These are phyloP conservation scores for Thalassiosira hispida DNA, from an alignment of 352 stramenopile species.

Conservation along the genomic window DNA sequence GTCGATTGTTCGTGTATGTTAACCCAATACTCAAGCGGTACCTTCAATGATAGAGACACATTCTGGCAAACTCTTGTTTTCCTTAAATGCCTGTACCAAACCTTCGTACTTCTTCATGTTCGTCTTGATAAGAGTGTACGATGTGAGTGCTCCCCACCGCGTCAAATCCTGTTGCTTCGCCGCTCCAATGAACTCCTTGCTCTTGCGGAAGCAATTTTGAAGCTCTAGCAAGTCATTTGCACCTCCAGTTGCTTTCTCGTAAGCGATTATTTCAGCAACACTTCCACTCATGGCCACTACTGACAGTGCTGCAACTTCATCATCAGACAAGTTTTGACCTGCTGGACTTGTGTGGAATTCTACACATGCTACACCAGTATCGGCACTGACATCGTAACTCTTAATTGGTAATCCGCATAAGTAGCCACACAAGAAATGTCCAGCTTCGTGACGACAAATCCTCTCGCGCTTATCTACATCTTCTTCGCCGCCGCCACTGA, in stretches of 20 bases:
- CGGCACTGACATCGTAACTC: slow-evolving; percentile 53
- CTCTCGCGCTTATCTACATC: slow-evolving; percentile 48
- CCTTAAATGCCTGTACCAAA: slow-evolving; percentile 65
- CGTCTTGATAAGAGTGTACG: slow-evolving; percentile 61
- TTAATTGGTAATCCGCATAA: slow-evolving; percentile 75
- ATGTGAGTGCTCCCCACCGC: slow-evolving; percentile 74
- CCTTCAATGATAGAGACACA: slow-evolving; percentile 68
- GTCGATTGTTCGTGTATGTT: background rate
- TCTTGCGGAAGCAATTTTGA: slow-evolving; percentile 66
- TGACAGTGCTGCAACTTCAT: slow-evolving; percentile 66
- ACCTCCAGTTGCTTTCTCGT: slow-evolving; percentile 64
- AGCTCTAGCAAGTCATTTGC: slow-evolving; percentile 76
- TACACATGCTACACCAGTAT: slow-evolving; percentile 63
- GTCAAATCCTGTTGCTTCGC: slow-evolving; percentile 82
- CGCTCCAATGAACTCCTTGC: slow-evolving; percentile 75
- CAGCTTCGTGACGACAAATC: slow-evolving; percentile 76
- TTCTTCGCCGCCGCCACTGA: slow-evolving; percentile 43
- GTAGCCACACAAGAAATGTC: slow-evolving; percentile 81
- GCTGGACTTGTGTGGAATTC: slow-evolving; percentile 66
- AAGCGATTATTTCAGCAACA: slow-evolving; percentile 69
- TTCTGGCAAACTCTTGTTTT: slow-evolving; percentile 68
- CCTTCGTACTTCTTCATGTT: slow-evolving; percentile 70
- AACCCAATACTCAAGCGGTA: slow-evolving; percentile 13
- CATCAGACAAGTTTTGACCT: slow-evolving; percentile 49
- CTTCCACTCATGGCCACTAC: slow-evolving; percentile 77